Percentiles rank a stretch among this genome's conserved stretches.
phyloP scores from a whole-genome alignment of 495 filamentous ascomycete genomes.

The Glonium stellatum region DNA sequence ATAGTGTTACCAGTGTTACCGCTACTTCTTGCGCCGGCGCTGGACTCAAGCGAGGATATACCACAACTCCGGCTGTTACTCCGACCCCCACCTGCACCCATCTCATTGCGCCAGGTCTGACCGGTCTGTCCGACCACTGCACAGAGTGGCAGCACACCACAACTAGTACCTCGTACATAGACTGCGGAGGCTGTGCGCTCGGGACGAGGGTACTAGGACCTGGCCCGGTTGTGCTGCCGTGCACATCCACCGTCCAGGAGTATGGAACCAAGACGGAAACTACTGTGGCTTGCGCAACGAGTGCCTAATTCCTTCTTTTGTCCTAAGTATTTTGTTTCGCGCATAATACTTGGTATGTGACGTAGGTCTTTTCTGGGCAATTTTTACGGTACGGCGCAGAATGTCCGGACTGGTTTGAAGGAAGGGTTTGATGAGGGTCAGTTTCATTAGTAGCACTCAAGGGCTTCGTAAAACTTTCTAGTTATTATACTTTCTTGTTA shows the following conservation, averaged over 20 bases:
- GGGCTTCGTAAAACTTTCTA: too few relatives aligned
- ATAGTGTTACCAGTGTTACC: background rate
- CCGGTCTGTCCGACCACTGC: background rate
- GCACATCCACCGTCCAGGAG: background rate
- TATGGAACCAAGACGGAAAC: background rate
- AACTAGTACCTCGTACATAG: background rate
- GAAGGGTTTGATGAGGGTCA: too few relatives aligned
- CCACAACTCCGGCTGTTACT: background rate
- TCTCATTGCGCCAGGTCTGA: background rate
- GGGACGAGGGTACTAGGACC: slow-evolving; percentile 5
- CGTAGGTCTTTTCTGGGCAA: too few relatives aligned
- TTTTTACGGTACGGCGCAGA: too few relatives aligned
- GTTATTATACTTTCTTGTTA: too few relatives aligned
- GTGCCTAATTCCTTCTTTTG: too few relatives aligned
- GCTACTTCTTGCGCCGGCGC: background rate
- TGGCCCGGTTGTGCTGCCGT: slow-evolving; percentile 7
- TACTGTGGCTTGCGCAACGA: background rate
- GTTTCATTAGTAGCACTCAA: too few relatives aligned
- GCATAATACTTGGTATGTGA: too few relatives aligned
- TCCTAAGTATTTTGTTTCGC: too few relatives aligned
- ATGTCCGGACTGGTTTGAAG: too few relatives aligned
- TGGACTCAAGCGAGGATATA: background rate
- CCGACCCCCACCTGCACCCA: background rate
- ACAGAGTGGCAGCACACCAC: background rate
- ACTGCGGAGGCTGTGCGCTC: slow-evolving; percentile 17